These are phyloP conservation scores for Cicer arietinum DNA, from an alignment of 306 rosid species.

Conservation along the genomic window DNA sequence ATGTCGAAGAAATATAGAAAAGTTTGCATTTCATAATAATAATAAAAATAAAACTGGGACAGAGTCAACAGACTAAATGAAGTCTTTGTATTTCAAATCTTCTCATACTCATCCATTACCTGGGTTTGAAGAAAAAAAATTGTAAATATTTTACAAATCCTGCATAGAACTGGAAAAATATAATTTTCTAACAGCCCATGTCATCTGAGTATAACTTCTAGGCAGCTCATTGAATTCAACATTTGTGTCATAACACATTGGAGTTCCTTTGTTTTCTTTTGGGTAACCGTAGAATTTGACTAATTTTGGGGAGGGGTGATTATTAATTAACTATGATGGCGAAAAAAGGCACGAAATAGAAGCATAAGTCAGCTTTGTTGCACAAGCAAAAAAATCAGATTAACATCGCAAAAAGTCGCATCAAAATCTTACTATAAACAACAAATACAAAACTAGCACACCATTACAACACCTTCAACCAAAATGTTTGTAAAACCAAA, in stretches of 20 bases:
- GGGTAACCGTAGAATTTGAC: neutral
- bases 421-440: constrained; percentile 2
- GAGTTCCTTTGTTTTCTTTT: neutral
- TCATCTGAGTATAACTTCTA: neutral
- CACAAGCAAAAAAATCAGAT: constrained; percentile 26
- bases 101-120: neutral
- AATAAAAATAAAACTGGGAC: constrained; percentile 8
- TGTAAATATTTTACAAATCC: constrained; percentile 25
- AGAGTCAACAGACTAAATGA: neutral
- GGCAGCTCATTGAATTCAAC: constrained; percentile 7
- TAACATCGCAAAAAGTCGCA: neutral
- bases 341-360: constrained; percentile 8
- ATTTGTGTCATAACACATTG: neutral
- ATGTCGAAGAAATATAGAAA: constrained; percentile 9
- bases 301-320: neutral
- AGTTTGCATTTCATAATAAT: constrained; percentile 27
- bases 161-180: neutral
- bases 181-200: constrained; percentile 5
- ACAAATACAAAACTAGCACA: constrained; percentile 12
- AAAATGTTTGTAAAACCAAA: constrained; percentile 26
- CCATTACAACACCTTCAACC: neutral
- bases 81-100: constrained; percentile 17
- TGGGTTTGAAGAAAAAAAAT: neutral
- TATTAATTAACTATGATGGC: neutral
- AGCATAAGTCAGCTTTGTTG: constrained; percentile 5